phyloP scores from a whole-genome alignment of 73 alveolate species.

The Uronychia binucleata region DNA sequence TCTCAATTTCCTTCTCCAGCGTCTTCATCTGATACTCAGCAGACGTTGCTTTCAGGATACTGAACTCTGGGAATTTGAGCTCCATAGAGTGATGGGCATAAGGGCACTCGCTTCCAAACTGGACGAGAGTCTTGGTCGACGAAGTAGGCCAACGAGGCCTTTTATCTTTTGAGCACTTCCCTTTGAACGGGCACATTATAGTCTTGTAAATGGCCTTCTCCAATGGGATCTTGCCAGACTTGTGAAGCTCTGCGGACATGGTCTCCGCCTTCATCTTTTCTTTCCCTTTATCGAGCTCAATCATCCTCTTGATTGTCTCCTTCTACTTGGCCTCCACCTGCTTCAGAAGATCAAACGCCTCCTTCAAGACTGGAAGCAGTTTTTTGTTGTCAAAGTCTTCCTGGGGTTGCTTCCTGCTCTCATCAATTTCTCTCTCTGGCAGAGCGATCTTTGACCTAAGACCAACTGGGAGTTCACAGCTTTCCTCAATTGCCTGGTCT shows the following conservation, averaged over 20 bases:
- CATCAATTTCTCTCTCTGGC: conserved; percentile 12
- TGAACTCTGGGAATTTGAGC: conserved; percentile 46
- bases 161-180: conserved; percentile 65
- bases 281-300: background rate
- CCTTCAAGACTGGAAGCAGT: conserved; percentile 19
- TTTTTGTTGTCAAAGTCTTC: conserved; percentile 51
- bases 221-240: background rate
- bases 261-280: background rate
- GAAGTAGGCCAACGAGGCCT: conserved; percentile 68
- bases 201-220: conserved; percentile 26
- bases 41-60: conserved; percentile 9
- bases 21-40: conserved; percentile 10
- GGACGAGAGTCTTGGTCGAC: conserved; percentile 11
- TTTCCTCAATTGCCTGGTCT: background rate
- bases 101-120: conserved; percentile 65
- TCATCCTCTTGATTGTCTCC: no score
- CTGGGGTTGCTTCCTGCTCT: conserved; percentile 27
- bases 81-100: conserved; percentile 73
- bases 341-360: conserved; percentile 22
- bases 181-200: conserved; percentile 79
- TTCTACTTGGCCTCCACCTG: conserved; percentile 19
- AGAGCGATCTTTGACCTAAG: background rate
- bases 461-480: background rate
- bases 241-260: background rate
- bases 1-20: conserved; percentile 11